Conservation (phyloP, 116 monocot species). For the Zostera marina region DNA sequence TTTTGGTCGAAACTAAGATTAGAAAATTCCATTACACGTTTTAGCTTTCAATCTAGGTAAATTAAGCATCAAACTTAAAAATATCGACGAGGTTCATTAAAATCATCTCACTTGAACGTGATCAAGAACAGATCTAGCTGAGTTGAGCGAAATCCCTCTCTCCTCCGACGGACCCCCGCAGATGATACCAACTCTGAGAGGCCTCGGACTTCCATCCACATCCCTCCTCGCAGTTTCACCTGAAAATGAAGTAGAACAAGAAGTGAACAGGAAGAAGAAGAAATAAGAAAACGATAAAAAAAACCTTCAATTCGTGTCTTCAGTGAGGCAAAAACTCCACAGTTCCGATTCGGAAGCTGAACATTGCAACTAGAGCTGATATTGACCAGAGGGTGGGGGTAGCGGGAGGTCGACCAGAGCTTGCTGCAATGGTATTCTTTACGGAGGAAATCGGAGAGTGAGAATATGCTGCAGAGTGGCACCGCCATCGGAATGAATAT, state of each 20-base stretch:
- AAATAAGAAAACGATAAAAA: neutral
- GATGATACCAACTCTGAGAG: conserved; percentile 58
- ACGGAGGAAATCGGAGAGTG: no score
- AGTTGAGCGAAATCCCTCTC: conserved; percentile 86
- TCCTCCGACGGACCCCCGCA: conserved; percentile 90
- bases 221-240: neutral
- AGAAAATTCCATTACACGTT: neutral
- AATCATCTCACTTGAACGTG: conserved; percentile 50
- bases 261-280: neutral
- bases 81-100: neutral
- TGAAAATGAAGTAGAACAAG: conserved; percentile 3
- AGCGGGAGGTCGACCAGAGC: no score
- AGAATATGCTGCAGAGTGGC: no score
- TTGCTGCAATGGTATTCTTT: no score
- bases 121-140: conserved; percentile 87
- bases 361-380: neutral
- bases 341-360: neutral
- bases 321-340: neutral
- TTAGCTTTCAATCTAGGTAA: neutral
- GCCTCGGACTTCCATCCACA: conserved; percentile 12
- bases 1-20: neutral
- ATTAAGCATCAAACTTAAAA: neutral
- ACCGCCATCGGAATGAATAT: neutral
- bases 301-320: neutral
- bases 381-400: no score